Percentiles rank a stretch among this genome's conserved stretches.
These are phyloP conservation scores for Pleurotus tuber-regium DNA, from an alignment of 768 basidiomycete genomes.

Conservation along the genomic window DNA sequence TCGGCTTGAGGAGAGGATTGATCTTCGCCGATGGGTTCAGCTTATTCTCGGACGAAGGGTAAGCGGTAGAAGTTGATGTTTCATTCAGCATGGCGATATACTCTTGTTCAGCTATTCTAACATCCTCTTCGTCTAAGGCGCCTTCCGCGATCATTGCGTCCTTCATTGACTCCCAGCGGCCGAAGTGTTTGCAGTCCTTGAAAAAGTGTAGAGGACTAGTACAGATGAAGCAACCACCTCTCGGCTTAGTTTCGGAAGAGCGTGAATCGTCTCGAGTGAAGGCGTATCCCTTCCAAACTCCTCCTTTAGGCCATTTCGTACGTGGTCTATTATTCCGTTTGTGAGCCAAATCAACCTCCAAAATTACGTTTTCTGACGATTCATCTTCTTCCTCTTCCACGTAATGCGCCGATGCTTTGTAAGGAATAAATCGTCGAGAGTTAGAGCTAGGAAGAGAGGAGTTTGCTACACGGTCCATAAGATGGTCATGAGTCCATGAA, in stretches of 20 bases:
- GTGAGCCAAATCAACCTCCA: not conserved
- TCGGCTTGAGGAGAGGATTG: not conserved
- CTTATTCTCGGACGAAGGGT: not conserved
- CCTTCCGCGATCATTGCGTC: slow-evolving; percentile 9
- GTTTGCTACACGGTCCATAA: not conserved
- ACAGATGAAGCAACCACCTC: slow-evolving; percentile 20
- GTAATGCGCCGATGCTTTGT: not conserved
- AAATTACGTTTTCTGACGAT: not conserved
- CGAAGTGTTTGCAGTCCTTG: slow-evolving; percentile 21
- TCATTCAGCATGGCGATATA: slow-evolving; percentile 9
- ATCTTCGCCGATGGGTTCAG: not conserved
- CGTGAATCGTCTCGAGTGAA: slow-evolving; percentile 1
- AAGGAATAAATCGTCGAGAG: not conserved
- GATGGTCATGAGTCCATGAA: not conserved
- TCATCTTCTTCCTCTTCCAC: not conserved
- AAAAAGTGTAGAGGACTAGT: slow-evolving; percentile 19
- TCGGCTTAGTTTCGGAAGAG: not conserved
- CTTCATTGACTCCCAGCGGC: slow-evolving; percentile 11
- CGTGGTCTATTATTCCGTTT: not conserved
- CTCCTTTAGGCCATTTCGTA: not conserved
- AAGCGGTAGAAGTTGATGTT: not conserved
- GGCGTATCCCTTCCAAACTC: not conserved
- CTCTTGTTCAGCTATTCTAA: slow-evolving; percentile 10
- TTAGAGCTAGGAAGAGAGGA: not conserved
- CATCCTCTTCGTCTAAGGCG: slow-evolving; percentile 1